A percentile compares a stretch with the other conserved stretches of the same genome.
Evolutionary conservation across 1,284 basidiomycete genomes (phyloP).

Genomic region (Microbotryomycetes sp.): DNA sequence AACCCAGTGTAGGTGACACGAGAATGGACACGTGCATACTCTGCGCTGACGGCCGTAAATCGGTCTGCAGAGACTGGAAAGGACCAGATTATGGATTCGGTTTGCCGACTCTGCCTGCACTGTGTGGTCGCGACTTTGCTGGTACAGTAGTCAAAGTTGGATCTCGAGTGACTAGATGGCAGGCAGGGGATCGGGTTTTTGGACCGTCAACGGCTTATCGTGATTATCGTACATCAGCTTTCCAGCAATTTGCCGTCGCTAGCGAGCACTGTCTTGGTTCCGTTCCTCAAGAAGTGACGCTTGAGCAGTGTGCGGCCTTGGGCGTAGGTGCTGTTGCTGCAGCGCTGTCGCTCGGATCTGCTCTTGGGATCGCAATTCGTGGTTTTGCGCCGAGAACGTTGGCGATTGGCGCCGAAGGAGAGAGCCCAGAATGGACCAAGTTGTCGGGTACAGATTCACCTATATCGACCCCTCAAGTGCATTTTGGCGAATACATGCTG

Average conservation of each 20-base stretch:
- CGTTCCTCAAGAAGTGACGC: neutral
- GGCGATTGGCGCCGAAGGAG: slow-evolving; percentile 12
- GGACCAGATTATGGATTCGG: slow-evolving; percentile 4
- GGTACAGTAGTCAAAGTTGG: slow-evolving; percentile 11
- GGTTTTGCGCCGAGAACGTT: slow-evolving; percentile 10
- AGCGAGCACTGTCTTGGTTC: slow-evolving; percentile 11
- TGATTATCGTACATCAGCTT: slow-evolving; percentile 18
- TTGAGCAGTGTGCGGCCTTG: slow-evolving; percentile 13
- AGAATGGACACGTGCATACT: neutral
- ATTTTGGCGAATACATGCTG: slow-evolving; percentile 10
- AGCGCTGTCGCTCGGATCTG: slow-evolving; percentile 8
- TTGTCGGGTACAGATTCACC: neutral
- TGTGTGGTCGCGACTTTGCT: slow-evolving; percentile 12
- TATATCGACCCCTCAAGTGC: neutral
- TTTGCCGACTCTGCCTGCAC: slow-evolving; percentile 7
- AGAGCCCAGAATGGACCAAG: slow-evolving; percentile 5
- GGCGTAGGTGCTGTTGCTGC: slow-evolving; percentile 14
- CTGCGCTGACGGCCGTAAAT: neutral
- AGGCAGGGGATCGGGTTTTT: slow-evolving; percentile 10
- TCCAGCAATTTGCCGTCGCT: slow-evolving; percentile 15
- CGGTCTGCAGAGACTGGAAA: slow-evolving; percentile 3
- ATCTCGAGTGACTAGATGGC: neutral
- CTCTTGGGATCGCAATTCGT: slow-evolving; percentile 10
- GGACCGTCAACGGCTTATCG: slow-evolving; percentile 16
- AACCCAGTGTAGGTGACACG: slow-evolving; percentile 11